phyloP scores from a whole-genome alignment of 192 early-diverging fungal genomes.

The Entomortierella chlamydospora region DNA sequence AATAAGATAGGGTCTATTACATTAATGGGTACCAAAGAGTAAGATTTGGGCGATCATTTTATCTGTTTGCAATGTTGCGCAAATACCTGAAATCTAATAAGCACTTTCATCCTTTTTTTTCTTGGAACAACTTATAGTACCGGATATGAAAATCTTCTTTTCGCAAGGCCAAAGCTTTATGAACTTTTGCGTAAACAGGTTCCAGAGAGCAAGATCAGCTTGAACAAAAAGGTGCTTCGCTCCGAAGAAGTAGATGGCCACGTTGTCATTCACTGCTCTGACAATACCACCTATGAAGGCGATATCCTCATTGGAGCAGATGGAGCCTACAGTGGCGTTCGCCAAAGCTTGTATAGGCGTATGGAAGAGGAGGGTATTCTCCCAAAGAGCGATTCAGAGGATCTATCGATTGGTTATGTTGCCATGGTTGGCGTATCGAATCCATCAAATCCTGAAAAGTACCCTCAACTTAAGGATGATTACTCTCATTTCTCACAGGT shows the following conservation, averaged over 20 bases:
- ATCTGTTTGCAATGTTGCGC: no score
- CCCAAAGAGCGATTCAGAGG: constrained; percentile 1
- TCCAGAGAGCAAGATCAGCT: neutral
- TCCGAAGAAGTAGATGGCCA: neutral
- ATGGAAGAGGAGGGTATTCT: neutral
- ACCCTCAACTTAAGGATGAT: neutral
- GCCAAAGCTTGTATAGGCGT: neutral
- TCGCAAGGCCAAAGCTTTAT: neutral
- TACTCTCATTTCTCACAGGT: neutral
- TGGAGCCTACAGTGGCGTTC: neutral
- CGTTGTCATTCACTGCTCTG: neutral
- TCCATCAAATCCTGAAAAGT: neutral
- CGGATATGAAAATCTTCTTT: neutral
- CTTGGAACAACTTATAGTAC: neutral
- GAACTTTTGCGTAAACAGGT: neutral
- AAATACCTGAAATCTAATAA: neutral
- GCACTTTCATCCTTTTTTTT: neutral
- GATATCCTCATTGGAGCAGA: neutral
- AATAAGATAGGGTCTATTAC: neutral
- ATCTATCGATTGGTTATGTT: neutral
- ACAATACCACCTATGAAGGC: neutral
- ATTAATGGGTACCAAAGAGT: neutral
- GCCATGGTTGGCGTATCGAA: neutral
- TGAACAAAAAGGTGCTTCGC: neutral
- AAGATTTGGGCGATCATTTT: neutral